Base-by-base conservation (phyloP, 768 basidiomycete genomes). In the Suillus sp. region DNA sequence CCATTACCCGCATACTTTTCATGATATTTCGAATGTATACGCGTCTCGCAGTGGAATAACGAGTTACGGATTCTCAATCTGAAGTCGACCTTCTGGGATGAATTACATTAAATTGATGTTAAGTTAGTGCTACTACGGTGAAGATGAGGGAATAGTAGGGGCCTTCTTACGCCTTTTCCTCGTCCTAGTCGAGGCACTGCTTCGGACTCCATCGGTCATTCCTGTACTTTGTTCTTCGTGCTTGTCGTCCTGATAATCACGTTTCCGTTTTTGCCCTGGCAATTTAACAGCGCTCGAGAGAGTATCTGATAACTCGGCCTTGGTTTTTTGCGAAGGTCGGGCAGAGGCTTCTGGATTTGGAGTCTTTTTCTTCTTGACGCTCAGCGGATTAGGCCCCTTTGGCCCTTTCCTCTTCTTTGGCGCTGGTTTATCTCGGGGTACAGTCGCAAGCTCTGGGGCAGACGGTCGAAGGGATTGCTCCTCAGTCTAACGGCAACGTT, bases 291-390 rank as follows among this genome's bases (percentile, higher is more conserved):
- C 32, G 22, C 34, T 35, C 18, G 2, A 56, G 8, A 35, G 4
- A 37, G 6, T 6, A 30, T 38, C 27, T 38, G 37, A 38, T 27
- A 2, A 3, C 16, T 56, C 25, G 16, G 22, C 37, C 25, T 56
- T 56, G 18, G 4, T 20, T 18, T 56, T 37, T 37, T 38, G 37
- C 10, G 22, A 20, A 27, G 55, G 55, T 16, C 55, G 8, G 32
- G 47, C 50, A 45, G 53, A 42, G 32, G 25, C 38, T 57, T 63
- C 43, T 18, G 64, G 35, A 68, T 48, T 48, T 48, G 67, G 55
- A 69, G 85, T 86, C 75, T 93, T 96, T 81, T 95, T 97, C 83
- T 94, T 97, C 82, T 94, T 95, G 51, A 96, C 79, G 64, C 93
- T 95, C 3, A 98, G 83, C 9, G 96, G 94, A 78, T 98, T 99